Percentiles rank a stretch among this genome's conserved stretches.
Conservation (phyloP, 1,139 yeast genomes). For the Pichia sp. region DNA sequence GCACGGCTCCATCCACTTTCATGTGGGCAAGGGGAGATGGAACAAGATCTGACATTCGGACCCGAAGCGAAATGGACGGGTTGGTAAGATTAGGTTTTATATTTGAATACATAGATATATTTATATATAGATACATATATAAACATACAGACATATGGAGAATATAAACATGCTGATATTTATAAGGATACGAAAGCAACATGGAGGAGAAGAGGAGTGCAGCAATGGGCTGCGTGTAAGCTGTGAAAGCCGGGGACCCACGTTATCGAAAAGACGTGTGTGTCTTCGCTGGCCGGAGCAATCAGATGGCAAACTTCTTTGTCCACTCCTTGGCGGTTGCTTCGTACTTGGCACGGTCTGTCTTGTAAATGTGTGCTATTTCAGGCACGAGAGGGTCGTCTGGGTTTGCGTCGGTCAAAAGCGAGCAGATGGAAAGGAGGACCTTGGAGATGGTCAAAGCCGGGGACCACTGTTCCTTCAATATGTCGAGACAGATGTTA, state of each 20-base stretch:
- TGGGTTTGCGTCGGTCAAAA: constrained; percentile 91
- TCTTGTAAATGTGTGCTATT: constrained; percentile 94
- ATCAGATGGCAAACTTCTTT: constrained; percentile 88
- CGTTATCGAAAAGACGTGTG: too few relatives aligned
- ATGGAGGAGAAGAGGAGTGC: neutral
- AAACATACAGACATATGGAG: neutral
- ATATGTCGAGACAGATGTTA: constrained; percentile 52
- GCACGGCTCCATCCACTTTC: neutral
- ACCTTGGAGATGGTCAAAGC: constrained; percentile 61
- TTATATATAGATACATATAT: neutral
- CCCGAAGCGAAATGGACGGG: too few relatives aligned
- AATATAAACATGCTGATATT: constrained; percentile 4
- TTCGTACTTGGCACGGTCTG: constrained; percentile 90
- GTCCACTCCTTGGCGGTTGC: constrained; percentile 99
- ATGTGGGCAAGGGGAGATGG: too few relatives aligned
- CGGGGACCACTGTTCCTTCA: constrained; percentile 66
- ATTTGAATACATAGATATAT: neutral
- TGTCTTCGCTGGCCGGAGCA: too few relatives aligned
- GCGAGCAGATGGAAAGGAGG: constrained; percentile 52
- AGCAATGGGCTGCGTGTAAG: too few relatives aligned
- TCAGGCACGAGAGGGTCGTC: constrained; percentile 99
- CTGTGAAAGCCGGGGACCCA: too few relatives aligned
- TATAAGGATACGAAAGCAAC: neutral
- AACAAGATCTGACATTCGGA: too few relatives aligned
- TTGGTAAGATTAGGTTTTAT: neutral